Evolutionary conservation across 2,329 filamentous ascomycete species (phyloP).

Genomic region (Calonectria pseudoturangicola): DNA sequence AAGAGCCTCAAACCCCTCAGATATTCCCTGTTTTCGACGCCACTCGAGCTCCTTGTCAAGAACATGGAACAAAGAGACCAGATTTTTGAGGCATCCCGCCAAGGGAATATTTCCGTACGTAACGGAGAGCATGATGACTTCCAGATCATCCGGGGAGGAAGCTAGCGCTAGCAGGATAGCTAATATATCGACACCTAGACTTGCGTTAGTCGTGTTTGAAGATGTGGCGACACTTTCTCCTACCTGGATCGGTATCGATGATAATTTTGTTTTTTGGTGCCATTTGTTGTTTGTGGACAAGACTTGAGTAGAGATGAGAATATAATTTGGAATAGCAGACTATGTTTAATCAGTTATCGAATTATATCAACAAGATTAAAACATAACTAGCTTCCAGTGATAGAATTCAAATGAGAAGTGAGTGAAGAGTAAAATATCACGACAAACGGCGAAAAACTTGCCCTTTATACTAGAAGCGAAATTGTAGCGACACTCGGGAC

Average conservation of each 20-base stretch:
- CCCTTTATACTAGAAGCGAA: too few species aligned
- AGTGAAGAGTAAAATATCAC: too few species aligned
- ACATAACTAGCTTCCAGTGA: too few species aligned
- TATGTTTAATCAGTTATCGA: too few species aligned
- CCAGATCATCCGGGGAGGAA: neutral
- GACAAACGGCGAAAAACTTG: too few species aligned
- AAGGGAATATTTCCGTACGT: neutral
- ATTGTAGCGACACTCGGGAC: too few species aligned
- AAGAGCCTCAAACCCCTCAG: neutral
- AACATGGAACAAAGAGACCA: neutral
- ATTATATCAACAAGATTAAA: too few species aligned
- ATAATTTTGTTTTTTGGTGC: constrained; percentile 4
- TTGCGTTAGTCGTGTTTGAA: neutral
- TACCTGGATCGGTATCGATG: constrained; percentile 3
- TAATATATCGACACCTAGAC: neutral
- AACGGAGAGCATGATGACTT: constrained; percentile 3
- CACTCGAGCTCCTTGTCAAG: constrained; percentile 5
- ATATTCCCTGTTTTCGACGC: neutral
- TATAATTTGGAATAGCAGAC: neutral
- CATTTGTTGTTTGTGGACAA: neutral
- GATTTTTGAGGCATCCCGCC: neutral
- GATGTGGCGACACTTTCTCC: neutral
- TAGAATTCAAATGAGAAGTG: too few species aligned
- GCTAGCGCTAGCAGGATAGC: neutral
- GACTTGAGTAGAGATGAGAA: neutral